These are phyloP conservation scores for Boeremia exigua DNA, from an alignment of 2,329 filamentous ascomycete genomes.

Conservation along the genomic window DNA sequence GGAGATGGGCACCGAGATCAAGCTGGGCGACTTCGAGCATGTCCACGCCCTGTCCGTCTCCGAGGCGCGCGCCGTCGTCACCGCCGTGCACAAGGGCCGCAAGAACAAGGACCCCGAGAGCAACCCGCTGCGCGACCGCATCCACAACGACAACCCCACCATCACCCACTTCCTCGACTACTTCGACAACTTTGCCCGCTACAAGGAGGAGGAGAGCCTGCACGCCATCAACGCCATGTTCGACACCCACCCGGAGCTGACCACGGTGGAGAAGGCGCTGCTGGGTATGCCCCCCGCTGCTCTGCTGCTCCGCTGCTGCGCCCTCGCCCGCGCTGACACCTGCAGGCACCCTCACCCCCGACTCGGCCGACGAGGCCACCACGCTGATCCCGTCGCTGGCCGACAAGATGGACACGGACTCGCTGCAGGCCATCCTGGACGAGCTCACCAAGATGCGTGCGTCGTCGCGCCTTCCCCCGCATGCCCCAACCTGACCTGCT, in stretches of 20 bases:
- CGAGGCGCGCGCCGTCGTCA: constrained; percentile 90
- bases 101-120: constrained; percentile 66
- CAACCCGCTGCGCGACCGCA: constrained; percentile 83
- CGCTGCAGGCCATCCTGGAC: constrained; percentile 84
- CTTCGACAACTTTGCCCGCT: constrained; percentile 91
- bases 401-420: constrained; percentile 89
- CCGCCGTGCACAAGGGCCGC: constrained; percentile 82
- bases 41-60: constrained; percentile 91
- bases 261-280: constrained; percentile 92
- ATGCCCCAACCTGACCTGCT: background rate
- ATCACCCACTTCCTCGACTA: constrained; percentile 89
- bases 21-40: constrained; percentile 91
- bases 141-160: constrained; percentile 65
- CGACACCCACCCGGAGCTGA: constrained; percentile 77
- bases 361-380: constrained; percentile 93
- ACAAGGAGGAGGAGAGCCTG: constrained; percentile 93
- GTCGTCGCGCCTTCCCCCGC: constrained; percentile 1
- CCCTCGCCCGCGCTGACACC: background rate
- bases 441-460: constrained; percentile 82
- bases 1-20: constrained; percentile 80
- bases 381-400: constrained; percentile 88
- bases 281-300: constrained; percentile 65
- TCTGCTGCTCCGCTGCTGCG: too few relatives aligned
- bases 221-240: constrained; percentile 91
- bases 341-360: constrained; percentile 88